Percentiles rank a stretch among this genome's conserved stretches.
These are phyloP conservation scores for Didymella arachidicola DNA, from an alignment of 2,329 filamentous ascomycete genomes.

Conservation along the genomic window DNA sequence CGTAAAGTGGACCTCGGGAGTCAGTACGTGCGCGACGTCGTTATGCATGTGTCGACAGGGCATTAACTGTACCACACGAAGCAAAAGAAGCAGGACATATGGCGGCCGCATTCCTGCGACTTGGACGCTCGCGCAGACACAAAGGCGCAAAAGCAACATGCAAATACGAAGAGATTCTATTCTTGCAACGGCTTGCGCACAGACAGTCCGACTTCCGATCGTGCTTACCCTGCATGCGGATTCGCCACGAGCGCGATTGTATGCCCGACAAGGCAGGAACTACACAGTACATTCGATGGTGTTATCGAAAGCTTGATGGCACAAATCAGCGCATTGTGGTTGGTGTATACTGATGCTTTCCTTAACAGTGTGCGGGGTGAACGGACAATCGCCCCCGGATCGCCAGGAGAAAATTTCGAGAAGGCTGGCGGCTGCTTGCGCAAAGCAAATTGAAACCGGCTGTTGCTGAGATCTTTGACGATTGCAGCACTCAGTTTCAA, in stretches of 20 bases:
- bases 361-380: slow-evolving; percentile 12
- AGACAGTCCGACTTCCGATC: slow-evolving; percentile 18
- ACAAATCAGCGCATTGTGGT: slow-evolving; percentile 8
- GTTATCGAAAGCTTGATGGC: slow-evolving; percentile 5
- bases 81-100: slow-evolving; percentile 5
- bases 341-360: slow-evolving; percentile 6
- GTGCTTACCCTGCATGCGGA: slow-evolving; percentile 13
- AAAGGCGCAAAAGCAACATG: slow-evolving; percentile 2
- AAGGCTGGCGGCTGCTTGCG: slow-evolving; percentile 9
- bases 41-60: slow-evolving; percentile 4
- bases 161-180: slow-evolving; percentile 4
- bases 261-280: slow-evolving; percentile 15
- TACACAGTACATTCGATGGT: slow-evolving; percentile 11
- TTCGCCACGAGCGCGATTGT: slow-evolving; percentile 13
- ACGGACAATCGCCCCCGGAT: slow-evolving; percentile 22
- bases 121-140: neutral
- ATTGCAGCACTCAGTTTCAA: neutral
- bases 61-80: slow-evolving; percentile 4
- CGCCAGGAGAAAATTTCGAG: slow-evolving; percentile 11
- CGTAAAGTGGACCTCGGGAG: slow-evolving; percentile 1
- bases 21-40: slow-evolving; percentile 6
- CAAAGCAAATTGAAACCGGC: neutral
- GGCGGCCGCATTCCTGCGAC: neutral
- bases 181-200: slow-evolving; percentile 12
- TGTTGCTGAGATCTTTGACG: neutral